Evolutionary conservation across 768 basidiomycete species (phyloP).

Genomic region (Sistotremastrum niveocremeum): DNA sequence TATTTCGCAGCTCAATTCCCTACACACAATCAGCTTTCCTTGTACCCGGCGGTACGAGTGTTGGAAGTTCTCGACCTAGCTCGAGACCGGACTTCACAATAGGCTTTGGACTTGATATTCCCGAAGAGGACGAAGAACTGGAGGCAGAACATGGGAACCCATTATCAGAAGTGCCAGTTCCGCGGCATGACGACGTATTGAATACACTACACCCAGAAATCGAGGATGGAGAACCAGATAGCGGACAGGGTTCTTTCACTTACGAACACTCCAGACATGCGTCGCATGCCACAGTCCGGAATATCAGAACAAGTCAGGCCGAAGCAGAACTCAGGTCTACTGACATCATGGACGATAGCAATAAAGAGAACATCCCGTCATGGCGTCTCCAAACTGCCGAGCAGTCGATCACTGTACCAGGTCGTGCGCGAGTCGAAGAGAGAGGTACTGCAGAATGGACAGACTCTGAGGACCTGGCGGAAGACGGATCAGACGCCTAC

Average conservation of each 20-base stretch:
- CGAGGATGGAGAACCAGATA: constrained; percentile 13
- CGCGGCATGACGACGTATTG: no score
- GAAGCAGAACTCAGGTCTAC: constrained; percentile 8
- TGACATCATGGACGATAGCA: constrained; percentile 23
- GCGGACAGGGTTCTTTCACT: constrained; percentile 27
- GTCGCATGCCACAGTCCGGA: constrained; percentile 50
- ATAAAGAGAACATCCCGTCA: constrained; percentile 1
- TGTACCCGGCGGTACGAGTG: constrained; percentile 10
- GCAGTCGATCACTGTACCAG: constrained; percentile 1
- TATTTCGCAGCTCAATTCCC: not conserved
- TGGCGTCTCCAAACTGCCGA: constrained; percentile 1
- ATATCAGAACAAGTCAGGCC: constrained; percentile 21
- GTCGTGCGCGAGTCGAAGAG: constrained; percentile 15
- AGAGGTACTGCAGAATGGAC: constrained; percentile 66
- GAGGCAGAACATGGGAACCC: constrained; percentile 25
- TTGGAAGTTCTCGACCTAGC: constrained; percentile 26
- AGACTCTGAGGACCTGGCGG: constrained; percentile 56
- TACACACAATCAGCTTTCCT: not conserved
- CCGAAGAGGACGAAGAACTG: constrained; percentile 55
- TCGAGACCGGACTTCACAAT: constrained; percentile 60
- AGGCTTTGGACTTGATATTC: constrained; percentile 71
- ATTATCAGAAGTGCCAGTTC: no score
- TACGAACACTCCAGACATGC: constrained; percentile 50
- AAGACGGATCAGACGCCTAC: constrained; percentile 53
- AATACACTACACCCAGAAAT: constrained; percentile 11